Percentiles rank a stretch among this genome's conserved stretches.
phyloP scores from a whole-genome alignment of 352 stramenopile species.

The Globisporangium parvum region DNA sequence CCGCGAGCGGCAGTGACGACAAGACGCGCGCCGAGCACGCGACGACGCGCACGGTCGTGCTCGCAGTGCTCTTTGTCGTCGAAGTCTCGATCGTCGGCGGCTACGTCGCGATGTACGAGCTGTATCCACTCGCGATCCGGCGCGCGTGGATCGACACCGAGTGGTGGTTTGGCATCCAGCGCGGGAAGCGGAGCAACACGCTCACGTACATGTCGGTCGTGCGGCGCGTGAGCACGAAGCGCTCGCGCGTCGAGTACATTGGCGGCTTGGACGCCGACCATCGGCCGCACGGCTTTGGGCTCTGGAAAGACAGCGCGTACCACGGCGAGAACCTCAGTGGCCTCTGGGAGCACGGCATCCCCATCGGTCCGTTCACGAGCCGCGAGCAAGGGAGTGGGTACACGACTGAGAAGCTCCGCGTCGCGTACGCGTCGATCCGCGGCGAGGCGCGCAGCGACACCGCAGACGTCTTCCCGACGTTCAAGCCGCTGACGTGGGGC shows the following conservation, averaged over 20 bases:
- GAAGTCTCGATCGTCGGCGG: conserved; percentile 25
- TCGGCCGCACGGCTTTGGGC: conserved; percentile 37
- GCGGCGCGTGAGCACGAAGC: conserved; percentile 6
- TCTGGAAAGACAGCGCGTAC: conserved; percentile 44
- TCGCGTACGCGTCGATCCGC: conserved; percentile 33
- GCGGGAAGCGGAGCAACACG: conserved; percentile 23
- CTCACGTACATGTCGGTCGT: conserved; percentile 22
- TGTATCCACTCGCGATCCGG: conserved; percentile 35
- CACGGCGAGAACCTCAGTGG: conserved; percentile 48
- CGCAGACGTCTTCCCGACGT: conserved; percentile 11
- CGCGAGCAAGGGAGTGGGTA: conserved; percentile 38
- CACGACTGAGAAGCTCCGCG: conserved; percentile 31
- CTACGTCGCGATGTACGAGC: conserved; percentile 31
- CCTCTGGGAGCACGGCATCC: conserved; percentile 37
- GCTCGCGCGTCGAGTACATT: conserved; percentile 30
- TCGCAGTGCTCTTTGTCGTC: conserved; percentile 19
- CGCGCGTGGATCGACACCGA: conserved; percentile 26
- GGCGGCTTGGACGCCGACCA: conserved; percentile 33
- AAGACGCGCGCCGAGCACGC: conserved; percentile 4
- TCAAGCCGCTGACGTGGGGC: conserved; percentile 25
- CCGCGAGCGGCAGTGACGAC: not conserved
- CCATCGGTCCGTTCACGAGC: conserved; percentile 46
- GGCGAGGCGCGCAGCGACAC: conserved; percentile 12
- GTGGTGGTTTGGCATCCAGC: conserved; percentile 28
- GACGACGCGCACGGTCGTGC: conserved; percentile 11